A percentile compares a stretch with the other conserved stretches of the same genome.
Conservation (phyloP, 106 monocot genomes). For the Ottelia alismoides region DNA sequence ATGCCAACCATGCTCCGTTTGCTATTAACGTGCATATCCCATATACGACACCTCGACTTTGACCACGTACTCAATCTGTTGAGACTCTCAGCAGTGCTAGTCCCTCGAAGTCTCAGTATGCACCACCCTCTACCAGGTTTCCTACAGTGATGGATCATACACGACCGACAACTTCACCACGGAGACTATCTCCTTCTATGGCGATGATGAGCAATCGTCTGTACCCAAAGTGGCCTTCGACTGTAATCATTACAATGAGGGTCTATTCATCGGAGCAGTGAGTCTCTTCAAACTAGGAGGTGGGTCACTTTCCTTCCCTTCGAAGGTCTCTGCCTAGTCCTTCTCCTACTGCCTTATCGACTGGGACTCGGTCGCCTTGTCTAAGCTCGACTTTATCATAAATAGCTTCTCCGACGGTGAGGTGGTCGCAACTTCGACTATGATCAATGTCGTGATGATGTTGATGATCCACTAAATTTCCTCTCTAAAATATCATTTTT, state of each 20-base stretch:
- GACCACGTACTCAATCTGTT: slow-evolving; percentile 31
- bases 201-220: slow-evolving; percentile 13
- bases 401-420: neutral
- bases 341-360: slow-evolving; percentile 66
- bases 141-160: slow-evolving; percentile 77
- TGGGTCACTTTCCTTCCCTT: slow-evolving; percentile 55
- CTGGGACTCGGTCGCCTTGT: slow-evolving; percentile 35
- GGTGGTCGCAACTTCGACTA: too few species aligned
- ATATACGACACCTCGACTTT: slow-evolving; percentile 44
- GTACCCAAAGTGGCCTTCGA: slow-evolving; percentile 33
- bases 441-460: slow-evolving; percentile 15
- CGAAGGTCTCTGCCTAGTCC: slow-evolving; percentile 31
- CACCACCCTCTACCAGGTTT: slow-evolving; percentile 56
- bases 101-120: slow-evolving; percentile 51
- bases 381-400: slow-evolving; percentile 29
- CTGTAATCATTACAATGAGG: slow-evolving; percentile 65
- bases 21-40: slow-evolving; percentile 56
- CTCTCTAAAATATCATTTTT: too few species aligned
- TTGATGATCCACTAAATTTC: slow-evolving; percentile 33
- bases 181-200: slow-evolving; percentile 38
- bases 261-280: slow-evolving; percentile 51
- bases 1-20: slow-evolving; percentile 56
- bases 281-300: slow-evolving; percentile 55
- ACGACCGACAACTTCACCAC: slow-evolving; percentile 54
- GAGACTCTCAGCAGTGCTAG: slow-evolving; percentile 31